Evolutionary conservation across 495 filamentous ascomycete genomes (phyloP), one percentile per base, ranked within the genome.

Genomic region (Penicillium goetzii): DNA sequence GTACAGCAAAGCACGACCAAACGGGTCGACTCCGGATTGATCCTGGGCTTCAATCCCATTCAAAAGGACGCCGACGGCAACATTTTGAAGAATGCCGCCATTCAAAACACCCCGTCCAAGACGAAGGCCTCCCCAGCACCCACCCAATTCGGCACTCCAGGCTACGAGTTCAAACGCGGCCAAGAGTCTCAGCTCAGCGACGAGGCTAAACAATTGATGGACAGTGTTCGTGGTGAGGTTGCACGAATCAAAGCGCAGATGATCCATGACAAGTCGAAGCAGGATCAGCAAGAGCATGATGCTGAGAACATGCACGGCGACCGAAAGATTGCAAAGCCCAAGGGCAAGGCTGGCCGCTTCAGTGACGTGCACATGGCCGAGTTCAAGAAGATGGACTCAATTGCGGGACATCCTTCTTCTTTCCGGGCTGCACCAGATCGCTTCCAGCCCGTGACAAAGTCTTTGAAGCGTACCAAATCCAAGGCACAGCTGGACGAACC

Each of bases 321-420:
- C 15, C 88, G 92, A 61, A 92, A 86, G 76, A 90, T 96, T 63
- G 92, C 89, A 6, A 81, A 84, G 52, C 85, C 93, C 21, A 95
- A 89, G 75, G 89, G 92, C 55, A 94, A 89, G 72, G 81, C 84
- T 51, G 78, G 86, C 40, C 84, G 93, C 5, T 97, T 88, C 77
- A 96, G 91, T 68, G 86, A 91, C 59, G 86, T 84, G 54, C 93
- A 97, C 71, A 90, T 90, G 85, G 85, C 87, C 54, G 83, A 93
- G 70, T 97, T 97, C 80, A 92, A 90, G 76, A 97, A 95, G 82
- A 96, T 97, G 93, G 92, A 96, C 68, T 96, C 92, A 12, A 97
- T 97, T 74, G 91, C 85, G 25, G 87, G 86, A 59, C 93, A 97
- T 77, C 78, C 91, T 4, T 95, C 93, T 7, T 82, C 87, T 17